Evolutionary conservation across 2,329 filamentous ascomycete species (phyloP).

Genomic region (Ascochyta fabae): DNA sequence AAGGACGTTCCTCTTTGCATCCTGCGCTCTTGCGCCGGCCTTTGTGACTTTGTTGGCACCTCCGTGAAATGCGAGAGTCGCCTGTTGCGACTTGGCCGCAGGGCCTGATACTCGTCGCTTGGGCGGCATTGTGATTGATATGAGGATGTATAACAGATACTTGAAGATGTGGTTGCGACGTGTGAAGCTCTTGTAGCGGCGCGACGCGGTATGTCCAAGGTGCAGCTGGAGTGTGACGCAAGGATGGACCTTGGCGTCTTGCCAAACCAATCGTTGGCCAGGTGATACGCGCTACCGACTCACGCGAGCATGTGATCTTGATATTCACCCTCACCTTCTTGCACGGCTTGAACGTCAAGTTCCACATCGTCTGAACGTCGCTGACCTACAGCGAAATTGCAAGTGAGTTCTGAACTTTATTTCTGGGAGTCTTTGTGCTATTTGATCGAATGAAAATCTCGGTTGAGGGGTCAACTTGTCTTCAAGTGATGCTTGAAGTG

Average conservation of each 20-base stretch:
- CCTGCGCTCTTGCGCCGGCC: constrained; percentile 49
- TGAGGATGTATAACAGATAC: neutral
- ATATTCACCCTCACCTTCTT: neutral
- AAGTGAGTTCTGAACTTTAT: too few relatives aligned
- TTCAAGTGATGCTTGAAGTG: too few relatives aligned
- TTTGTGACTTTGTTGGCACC: constrained; percentile 66
- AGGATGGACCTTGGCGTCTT: constrained; percentile 27
- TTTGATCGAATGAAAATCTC: too few relatives aligned
- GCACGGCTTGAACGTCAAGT: neutral
- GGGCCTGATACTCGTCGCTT: constrained; percentile 52
- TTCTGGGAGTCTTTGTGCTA: too few relatives aligned
- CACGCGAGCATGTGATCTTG: constrained; percentile 10
- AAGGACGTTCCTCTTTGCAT: constrained; percentile 49
- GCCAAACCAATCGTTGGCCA: constrained; percentile 11
- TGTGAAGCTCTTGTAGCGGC: neutral
- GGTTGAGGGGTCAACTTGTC: too few relatives aligned
- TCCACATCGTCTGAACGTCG: neutral
- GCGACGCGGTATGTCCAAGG: constrained; percentile 18
- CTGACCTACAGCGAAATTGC: neutral
- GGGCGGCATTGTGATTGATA: constrained; percentile 50
- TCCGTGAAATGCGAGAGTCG: constrained; percentile 68
- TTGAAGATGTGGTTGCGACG: constrained; percentile 2
- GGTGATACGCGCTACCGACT: constrained; percentile 13
- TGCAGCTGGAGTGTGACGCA: constrained; percentile 30
- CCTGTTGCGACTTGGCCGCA: constrained; percentile 60